These are phyloP conservation scores for Chenopodium berlandieri DNA, from an alignment of 148 eudicot species.

Conservation along the genomic window DNA sequence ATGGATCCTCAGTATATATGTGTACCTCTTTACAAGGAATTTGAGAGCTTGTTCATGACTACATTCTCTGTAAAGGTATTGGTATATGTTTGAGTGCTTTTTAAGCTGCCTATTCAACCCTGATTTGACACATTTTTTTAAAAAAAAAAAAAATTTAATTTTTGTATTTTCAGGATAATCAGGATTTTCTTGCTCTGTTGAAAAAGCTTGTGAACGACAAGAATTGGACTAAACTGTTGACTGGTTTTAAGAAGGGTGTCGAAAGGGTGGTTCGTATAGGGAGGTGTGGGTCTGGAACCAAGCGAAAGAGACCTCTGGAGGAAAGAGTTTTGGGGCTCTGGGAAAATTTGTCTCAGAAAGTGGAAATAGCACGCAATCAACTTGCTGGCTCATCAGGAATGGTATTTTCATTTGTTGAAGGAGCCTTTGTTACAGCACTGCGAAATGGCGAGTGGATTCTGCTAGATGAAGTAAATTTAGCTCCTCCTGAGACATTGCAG, in stretches of 20 bases:
- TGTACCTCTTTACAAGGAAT: conserved; percentile 76
- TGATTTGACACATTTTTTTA: conserved; percentile 4
- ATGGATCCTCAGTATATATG: conserved; percentile 72
- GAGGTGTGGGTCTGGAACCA: conserved; percentile 46
- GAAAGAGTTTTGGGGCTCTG: conserved; percentile 46
- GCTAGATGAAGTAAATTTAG: conserved; percentile 96
- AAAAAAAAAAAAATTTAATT: neutral
- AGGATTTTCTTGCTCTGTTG: conserved; percentile 39
- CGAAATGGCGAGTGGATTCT: conserved; percentile 93
- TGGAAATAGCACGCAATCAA: conserved; percentile 60
- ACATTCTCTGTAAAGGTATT: conserved; percentile 67
- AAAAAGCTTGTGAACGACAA: conserved; percentile 43
- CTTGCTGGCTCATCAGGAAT: conserved; percentile 69
- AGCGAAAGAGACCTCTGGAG: conserved; percentile 64
- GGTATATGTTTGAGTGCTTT: neutral
- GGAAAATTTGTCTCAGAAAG: conserved; percentile 57
- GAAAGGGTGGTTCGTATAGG: conserved; percentile 34
- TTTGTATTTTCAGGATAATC: conserved; percentile 47
- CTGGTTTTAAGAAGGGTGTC: conserved; percentile 49
- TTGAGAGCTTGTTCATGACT: conserved; percentile 49
- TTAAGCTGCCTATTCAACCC: neutral
- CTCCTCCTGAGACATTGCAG: conserved; percentile 94
- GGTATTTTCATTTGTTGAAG: conserved; percentile 96
- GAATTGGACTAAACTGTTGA: conserved; percentile 64
- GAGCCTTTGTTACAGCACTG: conserved; percentile 87